These are phyloP conservation scores for Neopestalotiopsis sp. DNA, from an alignment of 2,329 filamentous ascomycete species.

Conservation along the genomic window DNA sequence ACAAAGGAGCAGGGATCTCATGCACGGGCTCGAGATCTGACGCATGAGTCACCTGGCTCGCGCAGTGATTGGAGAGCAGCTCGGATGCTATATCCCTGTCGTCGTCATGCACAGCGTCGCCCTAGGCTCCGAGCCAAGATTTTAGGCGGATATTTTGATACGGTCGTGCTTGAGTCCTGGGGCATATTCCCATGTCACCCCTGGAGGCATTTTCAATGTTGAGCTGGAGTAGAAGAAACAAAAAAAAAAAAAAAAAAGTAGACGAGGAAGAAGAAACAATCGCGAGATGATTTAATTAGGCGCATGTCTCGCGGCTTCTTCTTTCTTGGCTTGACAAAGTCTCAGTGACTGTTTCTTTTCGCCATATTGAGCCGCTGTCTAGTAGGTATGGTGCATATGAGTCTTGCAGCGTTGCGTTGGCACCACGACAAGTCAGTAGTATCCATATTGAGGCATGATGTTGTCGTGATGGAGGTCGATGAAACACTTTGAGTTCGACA, in stretches of 20 bases:
- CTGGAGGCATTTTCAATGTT: background rate
- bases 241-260: too few species aligned
- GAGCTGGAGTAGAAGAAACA: background rate
- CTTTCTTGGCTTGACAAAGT: background rate
- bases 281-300: background rate
- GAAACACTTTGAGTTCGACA: conserved; percentile 2
- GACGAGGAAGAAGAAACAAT: background rate
- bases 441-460: background rate
- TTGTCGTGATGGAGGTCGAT: background rate
- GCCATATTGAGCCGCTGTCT: background rate
- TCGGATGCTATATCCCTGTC: conserved; percentile 1
- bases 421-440: background rate
- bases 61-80: background rate
- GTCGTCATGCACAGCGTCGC: background rate
- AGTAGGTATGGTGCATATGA: background rate
- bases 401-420: background rate
- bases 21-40: background rate
- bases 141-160: conserved; percentile 12
- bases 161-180: too few species aligned
- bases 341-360: background rate
- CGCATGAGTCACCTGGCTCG: background rate
- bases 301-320: background rate
- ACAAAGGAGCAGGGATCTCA: background rate
- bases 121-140: conserved; percentile 7
- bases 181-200: background rate